Percentiles rank a stretch among this genome's conserved stretches.
phyloP scores from a whole-genome alignment of 768 basidiomycete species.

The Termitomyces sp. region DNA sequence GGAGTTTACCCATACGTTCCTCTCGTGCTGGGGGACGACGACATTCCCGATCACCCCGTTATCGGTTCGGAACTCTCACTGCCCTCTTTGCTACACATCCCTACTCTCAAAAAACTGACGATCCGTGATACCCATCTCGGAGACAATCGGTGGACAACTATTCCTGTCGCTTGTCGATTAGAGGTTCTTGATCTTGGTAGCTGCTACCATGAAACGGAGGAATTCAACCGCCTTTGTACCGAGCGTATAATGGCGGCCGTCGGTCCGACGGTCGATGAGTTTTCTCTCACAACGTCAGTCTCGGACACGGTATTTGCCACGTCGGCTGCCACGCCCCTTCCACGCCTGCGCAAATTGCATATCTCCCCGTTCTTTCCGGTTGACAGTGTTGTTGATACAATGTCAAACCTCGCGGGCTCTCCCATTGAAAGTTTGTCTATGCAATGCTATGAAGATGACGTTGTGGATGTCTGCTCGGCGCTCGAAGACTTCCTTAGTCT shows the following conservation, averaged over 20 bases:
- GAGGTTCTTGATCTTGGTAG: slow-evolving; percentile 54
- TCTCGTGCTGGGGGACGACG: slow-evolving; percentile 53
- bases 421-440: slow-evolving; percentile 55
- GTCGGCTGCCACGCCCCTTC: slow-evolving; percentile 39
- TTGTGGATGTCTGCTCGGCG: slow-evolving; percentile 54
- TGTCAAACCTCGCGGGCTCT: slow-evolving; percentile 51
- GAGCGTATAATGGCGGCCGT: slow-evolving; percentile 59
- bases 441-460: slow-evolving; percentile 58
- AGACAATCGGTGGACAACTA: slow-evolving; percentile 50
- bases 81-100: slow-evolving; percentile 60
- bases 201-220: slow-evolving; percentile 49
- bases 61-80: slow-evolving; percentile 56
- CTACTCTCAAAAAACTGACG: slow-evolving; percentile 54
- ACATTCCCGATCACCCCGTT: slow-evolving; percentile 51
- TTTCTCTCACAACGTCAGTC: slow-evolving; percentile 46
- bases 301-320: slow-evolving; percentile 39
- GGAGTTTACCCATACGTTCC: slow-evolving; percentile 54
- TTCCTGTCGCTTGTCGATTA: slow-evolving; percentile 46
- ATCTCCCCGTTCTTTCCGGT: slow-evolving; percentile 60
- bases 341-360: slow-evolving; percentile 48
- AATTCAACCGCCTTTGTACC: slow-evolving; percentile 48
- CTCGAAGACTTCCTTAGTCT: slow-evolving; percentile 52
- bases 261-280: slow-evolving; percentile 48
- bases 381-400: slow-evolving; percentile 54
- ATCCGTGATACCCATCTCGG: slow-evolving; percentile 72